Evolutionary conservation across 2,329 filamentous ascomycete genomes (phyloP), one percentile per base, ranked within the genome.

Genomic region (Diaporthe nobilis): DNA sequence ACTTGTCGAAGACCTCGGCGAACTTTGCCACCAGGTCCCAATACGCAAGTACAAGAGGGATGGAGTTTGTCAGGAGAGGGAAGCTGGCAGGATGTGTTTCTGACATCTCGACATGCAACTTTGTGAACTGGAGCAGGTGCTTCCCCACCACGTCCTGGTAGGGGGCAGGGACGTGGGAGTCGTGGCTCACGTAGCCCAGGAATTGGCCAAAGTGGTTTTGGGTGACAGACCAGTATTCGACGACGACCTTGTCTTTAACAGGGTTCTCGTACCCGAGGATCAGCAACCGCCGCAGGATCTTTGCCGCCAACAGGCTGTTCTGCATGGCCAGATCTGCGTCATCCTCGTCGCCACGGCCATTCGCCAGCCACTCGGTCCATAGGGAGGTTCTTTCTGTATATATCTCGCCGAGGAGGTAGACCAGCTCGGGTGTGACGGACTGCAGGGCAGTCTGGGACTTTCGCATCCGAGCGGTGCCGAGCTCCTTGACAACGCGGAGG

Each of bases 91-190:
- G 92, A 82, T 98, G 95, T 7, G 88, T 86, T 68, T 91, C 91
- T 1, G 95, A 92, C 93, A 98, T 96, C 74, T 95, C 93, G 53
- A 97, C 89, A 82, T 98, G 97, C 4, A 99, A 87, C 84, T 98
- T 99, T 4, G 96, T 93, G 68, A 98, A 93, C 81, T 98, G 96
- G 57, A 98, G 85, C 2, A 98, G 87, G 81, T 98, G 96, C 82
- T 95, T 97, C 78, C 94, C 94, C n/a, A 98, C 86, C 34, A 93
- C 82, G 49, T 89, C 90, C 75, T 90, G 90, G 34, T 92, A 89
- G 5, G 85, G 84, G 5, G 87, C 83, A 2, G 92, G 84, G 3
- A 90, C 83, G 8, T 86, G 85, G n/a, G 88, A 88, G 68, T 91
- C 88, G 57, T 89, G 87, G 78, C 88, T 88, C 71, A 93, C 87